These are phyloP conservation scores for Puccinia triticina DNA, from an alignment of 1,284 basidiomycete species.

Conservation along the genomic window DNA sequence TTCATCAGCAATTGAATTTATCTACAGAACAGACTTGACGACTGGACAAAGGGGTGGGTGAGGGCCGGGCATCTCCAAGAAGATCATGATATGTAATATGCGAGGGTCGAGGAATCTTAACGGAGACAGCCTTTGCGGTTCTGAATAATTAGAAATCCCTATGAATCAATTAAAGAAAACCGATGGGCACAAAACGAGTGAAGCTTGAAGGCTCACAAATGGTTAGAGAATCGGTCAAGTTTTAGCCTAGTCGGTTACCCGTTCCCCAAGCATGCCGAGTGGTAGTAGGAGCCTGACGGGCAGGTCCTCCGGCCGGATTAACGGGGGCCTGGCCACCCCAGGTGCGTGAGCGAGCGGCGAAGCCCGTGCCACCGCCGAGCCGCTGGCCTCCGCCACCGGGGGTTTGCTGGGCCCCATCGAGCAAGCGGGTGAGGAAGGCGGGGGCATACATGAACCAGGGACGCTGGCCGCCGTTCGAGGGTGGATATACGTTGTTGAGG, in stretches of 20 bases:
- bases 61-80: neutral
- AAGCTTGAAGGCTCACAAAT: neutral
- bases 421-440: slow-evolving; percentile 27
- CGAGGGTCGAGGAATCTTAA: neutral
- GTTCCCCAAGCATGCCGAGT: slow-evolving; percentile 42
- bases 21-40: too few species aligned
- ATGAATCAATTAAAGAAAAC: neutral
- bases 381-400: slow-evolving; percentile 34
- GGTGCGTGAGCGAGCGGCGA: slow-evolving; percentile 34
- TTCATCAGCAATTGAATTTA: too few species aligned
- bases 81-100: neutral
- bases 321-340: slow-evolving; percentile 51
- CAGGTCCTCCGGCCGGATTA: neutral
- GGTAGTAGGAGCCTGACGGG: slow-evolving; percentile 4
- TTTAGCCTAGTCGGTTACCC: slow-evolving; percentile 38
- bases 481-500: slow-evolving; percentile 43
- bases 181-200: neutral
- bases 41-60: neutral
- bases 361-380: slow-evolving; percentile 38
- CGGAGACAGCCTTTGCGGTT: neutral
- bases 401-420: slow-evolving; percentile 40
- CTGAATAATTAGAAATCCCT: neutral
- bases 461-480: slow-evolving; percentile 46
- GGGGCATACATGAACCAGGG: slow-evolving; percentile 51
- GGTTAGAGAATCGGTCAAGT: neutral